Evolutionary conservation across 1,284 basidiomycete species (phyloP), one percentile per base, ranked within the genome.

Genomic region (Malassezia obtusa): DNA sequence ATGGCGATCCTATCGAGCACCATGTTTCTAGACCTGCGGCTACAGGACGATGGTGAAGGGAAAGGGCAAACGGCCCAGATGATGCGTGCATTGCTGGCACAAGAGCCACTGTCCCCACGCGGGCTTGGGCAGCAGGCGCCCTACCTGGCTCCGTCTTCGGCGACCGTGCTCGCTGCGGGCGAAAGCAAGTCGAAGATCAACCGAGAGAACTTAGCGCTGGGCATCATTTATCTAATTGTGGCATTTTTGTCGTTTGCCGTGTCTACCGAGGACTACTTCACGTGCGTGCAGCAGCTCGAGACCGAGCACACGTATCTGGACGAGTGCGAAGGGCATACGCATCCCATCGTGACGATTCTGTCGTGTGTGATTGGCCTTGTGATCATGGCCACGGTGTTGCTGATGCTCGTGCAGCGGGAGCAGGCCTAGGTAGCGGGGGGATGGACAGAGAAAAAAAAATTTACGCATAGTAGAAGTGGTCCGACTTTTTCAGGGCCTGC

Each of bases 401-500:
- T 56, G 22, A 14, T 56, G 53, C 40, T 56, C 2, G 49, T 50
- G 11, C 48, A 56, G 39, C 53, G 46, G 10, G 33, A 45, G 44
- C 22, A 52, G 19, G 17, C 17, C 15, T 41, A 44, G 14, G 14
- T 9, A 31, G n/a, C 8, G 21, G 35, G n/a, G 8, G 21, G 3
- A 4, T 8, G 35, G 6, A n/a, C 3, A 3, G 21, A n/a, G 4
- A 36, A 36, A 8, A 36, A 36, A 21, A 36, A 36, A 36, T 36
- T 39, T 58, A 60, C 17, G 49, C 50, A 53, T 67, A 67, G 59
- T 69, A 69, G 51, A 67, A 70, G 58, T 69, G 63, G 24, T 69
- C 67, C 35, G 69, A 70, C 64, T 71, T 71, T 62, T 73, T 73
- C 59, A 72, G 71, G 5, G 71, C 69, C 57, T 73, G 71, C 4